These are phyloP conservation scores for Teratosphaeria gauchensis DNA, from an alignment of 2,329 filamentous ascomycete genomes.

Conservation along the genomic window DNA sequence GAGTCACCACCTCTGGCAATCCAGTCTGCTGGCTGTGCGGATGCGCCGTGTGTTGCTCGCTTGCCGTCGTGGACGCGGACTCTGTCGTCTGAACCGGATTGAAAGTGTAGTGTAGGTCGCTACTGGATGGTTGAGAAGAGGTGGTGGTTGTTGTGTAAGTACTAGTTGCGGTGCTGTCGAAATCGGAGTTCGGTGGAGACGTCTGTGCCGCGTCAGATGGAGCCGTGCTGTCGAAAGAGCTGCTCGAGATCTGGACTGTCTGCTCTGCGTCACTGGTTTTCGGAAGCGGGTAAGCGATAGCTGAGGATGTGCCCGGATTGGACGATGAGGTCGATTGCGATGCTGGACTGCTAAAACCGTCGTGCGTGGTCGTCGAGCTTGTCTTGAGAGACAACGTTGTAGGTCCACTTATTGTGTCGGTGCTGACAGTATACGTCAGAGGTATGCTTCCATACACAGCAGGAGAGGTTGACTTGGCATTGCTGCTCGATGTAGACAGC, in stretches of 20 bases:
- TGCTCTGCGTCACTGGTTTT: not conserved
- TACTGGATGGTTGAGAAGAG: not conserved
- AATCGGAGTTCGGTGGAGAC: not conserved
- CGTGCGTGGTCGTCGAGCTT: not conserved
- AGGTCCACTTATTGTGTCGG: not conserved
- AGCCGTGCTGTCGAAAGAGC: not conserved
- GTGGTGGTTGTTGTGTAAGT: not conserved
- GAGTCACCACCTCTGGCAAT: conserved; percentile 5
- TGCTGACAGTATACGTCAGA: conserved; percentile 2
- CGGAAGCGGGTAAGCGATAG: not conserved
- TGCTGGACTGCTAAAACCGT: not conserved
- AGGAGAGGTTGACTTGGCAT: not conserved
- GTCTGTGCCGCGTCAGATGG: not conserved
- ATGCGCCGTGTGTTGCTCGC: not conserved
- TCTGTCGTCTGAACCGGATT: not conserved
- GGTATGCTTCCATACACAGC: conserved; percentile 1
- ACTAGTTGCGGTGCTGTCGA: not conserved
- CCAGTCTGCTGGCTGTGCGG: not conserved
- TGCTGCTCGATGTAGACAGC: not conserved
- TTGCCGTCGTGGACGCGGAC: too few relatives aligned
- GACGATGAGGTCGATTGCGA: not conserved
- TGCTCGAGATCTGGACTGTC: not conserved
- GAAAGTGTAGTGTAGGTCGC: not conserved
- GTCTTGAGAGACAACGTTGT: not conserved
- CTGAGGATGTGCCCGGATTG: not conserved